phyloP scores from a whole-genome alignment of 371 early-diverging fungal species.

The Caulochytrium protostelioides region DNA sequence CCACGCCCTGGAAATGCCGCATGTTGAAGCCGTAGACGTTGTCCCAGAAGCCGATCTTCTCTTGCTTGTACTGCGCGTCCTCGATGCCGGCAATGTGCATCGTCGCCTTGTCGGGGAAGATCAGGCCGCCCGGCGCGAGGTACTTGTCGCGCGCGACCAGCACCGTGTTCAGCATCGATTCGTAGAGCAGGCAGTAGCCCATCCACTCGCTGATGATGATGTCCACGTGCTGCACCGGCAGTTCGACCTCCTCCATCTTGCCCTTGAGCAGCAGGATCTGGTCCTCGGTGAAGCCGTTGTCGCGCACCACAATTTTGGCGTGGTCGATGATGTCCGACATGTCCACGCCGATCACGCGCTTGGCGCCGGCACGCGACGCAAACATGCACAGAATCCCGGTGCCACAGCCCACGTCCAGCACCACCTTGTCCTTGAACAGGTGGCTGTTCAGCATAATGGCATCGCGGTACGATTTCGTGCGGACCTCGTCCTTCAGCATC shows the following conservation, averaged over 20 bases:
- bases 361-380: slow-evolving; percentile 52
- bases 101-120: slow-evolving; percentile 50
- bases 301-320: slow-evolving; percentile 49
- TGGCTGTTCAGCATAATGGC: slow-evolving; percentile 61
- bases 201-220: slow-evolving; percentile 83
- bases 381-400: slow-evolving; percentile 61
- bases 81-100: slow-evolving; percentile 52
- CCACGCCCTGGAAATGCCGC: slow-evolving; percentile 49
- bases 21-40: slow-evolving; percentile 75
- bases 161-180: slow-evolving; percentile 76
- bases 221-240: slow-evolving; percentile 64
- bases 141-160: slow-evolving; percentile 60
- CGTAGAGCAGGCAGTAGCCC: slow-evolving; percentile 72
- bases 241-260: slow-evolving; percentile 56
- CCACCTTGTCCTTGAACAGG: slow-evolving; percentile 62
- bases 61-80: slow-evolving; percentile 54
- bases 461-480: slow-evolving; percentile 59
- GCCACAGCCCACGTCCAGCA: slow-evolving; percentile 58
- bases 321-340: slow-evolving; percentile 65
- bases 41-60: slow-evolving; percentile 60
- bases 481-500: slow-evolving; percentile 51
- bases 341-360: slow-evolving; percentile 57
- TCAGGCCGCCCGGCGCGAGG: slow-evolving; percentile 35
- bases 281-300: slow-evolving; percentile 49
- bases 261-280: slow-evolving; percentile 53